Percentiles rank a stretch among this genome's conserved stretches.
These are phyloP conservation scores for Protomyces pachydermus DNA, from an alignment of 1,139 yeast species.

Conservation along the genomic window DNA sequence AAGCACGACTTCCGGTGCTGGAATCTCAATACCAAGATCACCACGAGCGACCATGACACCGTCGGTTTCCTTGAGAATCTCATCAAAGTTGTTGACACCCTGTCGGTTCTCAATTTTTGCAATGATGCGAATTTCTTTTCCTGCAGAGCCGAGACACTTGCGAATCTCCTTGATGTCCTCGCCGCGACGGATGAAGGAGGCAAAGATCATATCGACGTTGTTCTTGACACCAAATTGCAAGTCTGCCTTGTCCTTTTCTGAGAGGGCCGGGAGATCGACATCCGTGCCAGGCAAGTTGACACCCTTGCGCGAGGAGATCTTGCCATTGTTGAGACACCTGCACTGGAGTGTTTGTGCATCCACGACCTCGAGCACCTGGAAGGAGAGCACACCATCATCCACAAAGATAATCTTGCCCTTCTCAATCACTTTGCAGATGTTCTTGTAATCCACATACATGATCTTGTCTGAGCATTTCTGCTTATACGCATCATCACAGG, in stretches of 20 bases:
- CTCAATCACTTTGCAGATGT: slow-evolving; percentile 88
- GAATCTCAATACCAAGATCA: slow-evolving; percentile 98
- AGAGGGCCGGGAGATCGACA: slow-evolving; percentile 95
- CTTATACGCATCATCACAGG: slow-evolving; percentile 80
- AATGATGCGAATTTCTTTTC: slow-evolving; percentile 90
- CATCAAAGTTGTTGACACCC: slow-evolving; percentile 99
- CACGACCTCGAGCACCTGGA: slow-evolving; percentile 77
- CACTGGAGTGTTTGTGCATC: slow-evolving; percentile 80
- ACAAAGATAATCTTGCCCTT: slow-evolving; percentile 84
- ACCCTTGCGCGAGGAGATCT: slow-evolving; percentile 95
- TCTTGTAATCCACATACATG: slow-evolving; percentile 90
- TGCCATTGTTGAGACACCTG: slow-evolving; percentile 87
- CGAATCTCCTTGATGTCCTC: slow-evolving; percentile 85
- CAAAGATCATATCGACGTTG: slow-evolving; percentile 95
- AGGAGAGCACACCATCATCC: slow-evolving; percentile 96
- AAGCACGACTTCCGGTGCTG: slow-evolving; percentile 97
- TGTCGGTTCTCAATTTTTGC: slow-evolving; percentile 98
- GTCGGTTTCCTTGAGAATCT: slow-evolving; percentile 85
- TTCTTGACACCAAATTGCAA: slow-evolving; percentile 92
- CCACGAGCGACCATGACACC: slow-evolving; percentile 99
- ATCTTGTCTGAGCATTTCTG: slow-evolving; percentile 65
- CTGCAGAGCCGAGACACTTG: slow-evolving; percentile 92
- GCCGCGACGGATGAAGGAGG: slow-evolving; percentile 95
- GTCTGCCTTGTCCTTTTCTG: slow-evolving; percentile 92
- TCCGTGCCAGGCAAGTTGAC: slow-evolving; percentile 98